phyloP scores from a whole-genome alignment of 306 rosid genomes.

The Ziziphus jujuba region DNA sequence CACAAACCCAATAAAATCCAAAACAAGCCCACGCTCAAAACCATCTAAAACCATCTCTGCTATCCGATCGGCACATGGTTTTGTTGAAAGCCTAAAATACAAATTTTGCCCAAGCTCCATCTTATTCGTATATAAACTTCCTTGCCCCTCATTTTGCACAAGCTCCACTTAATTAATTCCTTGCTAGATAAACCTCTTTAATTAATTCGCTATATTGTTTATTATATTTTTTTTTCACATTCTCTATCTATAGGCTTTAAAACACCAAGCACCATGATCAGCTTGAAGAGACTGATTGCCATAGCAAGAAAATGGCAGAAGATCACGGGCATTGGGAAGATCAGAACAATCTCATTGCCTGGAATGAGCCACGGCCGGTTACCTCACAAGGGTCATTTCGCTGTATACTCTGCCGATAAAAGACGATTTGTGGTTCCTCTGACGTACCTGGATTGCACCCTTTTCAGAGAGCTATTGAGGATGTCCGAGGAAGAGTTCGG shows the following conservation, averaged over 20 bases:
- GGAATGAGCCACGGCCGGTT: neutral
- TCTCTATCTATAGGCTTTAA: neutral
- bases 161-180: no score
- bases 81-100: slow-evolving; percentile 2
- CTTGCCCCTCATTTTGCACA: no score
- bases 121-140: neutral
- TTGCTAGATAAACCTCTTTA: no score
- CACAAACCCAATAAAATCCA: slow-evolving; percentile 23
- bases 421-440: slow-evolving; percentile 34
- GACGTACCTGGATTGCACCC: slow-evolving; percentile 22
- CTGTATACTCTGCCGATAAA: slow-evolving; percentile 23
- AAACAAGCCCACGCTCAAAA: slow-evolving; percentile 29
- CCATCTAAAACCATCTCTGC: slow-evolving; percentile 17
- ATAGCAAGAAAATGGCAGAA: slow-evolving; percentile 35
- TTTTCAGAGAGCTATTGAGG: slow-evolving; percentile 30
- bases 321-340: slow-evolving; percentile 19
- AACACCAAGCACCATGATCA: slow-evolving; percentile 1
- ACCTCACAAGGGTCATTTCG: slow-evolving; percentile 37
- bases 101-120: neutral
- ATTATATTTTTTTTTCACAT: no score
- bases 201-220: no score
- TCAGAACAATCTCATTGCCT: slow-evolving; percentile 23
- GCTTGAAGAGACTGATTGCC: slow-evolving; percentile 23
- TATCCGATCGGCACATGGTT: slow-evolving; percentile 35
- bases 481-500: slow-evolving; percentile 35